Base-by-base conservation (phyloP, 2,329 filamentous ascomycete species). In the Didymosphaeria variabile region DNA sequence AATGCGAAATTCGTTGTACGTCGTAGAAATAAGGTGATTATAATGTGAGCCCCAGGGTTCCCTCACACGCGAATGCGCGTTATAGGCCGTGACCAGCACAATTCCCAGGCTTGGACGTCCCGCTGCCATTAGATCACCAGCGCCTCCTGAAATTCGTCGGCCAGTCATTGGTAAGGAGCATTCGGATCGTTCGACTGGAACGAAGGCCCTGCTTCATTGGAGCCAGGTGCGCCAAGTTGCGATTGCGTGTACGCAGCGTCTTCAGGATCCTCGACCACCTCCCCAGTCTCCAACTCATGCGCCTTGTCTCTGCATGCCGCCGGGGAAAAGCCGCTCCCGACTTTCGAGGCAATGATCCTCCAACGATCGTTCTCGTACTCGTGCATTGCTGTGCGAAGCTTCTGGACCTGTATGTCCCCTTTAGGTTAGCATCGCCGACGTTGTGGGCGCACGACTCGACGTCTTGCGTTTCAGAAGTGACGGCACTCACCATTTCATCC, bases 351-450 rank as follows among this genome's bases (percentile, higher is more conserved):
- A 64, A 97, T 89, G 73, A 96, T 92, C 69, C 93, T 90, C 94
- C 94, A 97, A 76, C 93, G 93, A 78, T 97, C 93, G 80, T 91
- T 91, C 75, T 95, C 92, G 82, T 94, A 94, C 78, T 94, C 92
- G 75, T 91, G 88, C 67, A 94, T 86, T 5, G 91, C 91, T 58
- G 85, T 88, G 64, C 88, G 89, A 70, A 95, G 87, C 78, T 92
- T 92, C 77, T 90, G 86, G 68, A 94, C 88, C 92, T 94, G 75
- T 62, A 40, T 64, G 65, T 57, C 71, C 71, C 57, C 59, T 70
- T 72, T 57, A 62, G 73, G 73, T 74, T 75, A 77, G 72, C 71
- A 74, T 65, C 53, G 69, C 66, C 71, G 67, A 71, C 58, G 60
- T 60, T 70, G 64, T 70, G 72, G 64, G 59, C 63, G 68, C 61